These are phyloP conservation scores for Hymenoscyphus fructigenus DNA, from an alignment of 2,329 filamentous ascomycete species.

Conservation along the genomic window DNA sequence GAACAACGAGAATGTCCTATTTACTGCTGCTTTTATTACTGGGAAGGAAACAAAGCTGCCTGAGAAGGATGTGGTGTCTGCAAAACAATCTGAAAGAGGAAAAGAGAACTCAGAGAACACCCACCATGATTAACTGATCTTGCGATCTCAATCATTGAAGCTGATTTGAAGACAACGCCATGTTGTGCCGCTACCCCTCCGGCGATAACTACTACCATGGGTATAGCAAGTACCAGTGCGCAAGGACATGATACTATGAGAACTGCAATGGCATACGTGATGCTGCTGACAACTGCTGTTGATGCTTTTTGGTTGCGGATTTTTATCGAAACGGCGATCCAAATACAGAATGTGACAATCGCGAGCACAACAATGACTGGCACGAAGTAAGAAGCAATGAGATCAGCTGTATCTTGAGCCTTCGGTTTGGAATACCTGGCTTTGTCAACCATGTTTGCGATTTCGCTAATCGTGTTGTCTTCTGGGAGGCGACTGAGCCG, in stretches of 20 bases:
- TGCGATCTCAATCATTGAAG: conserved; percentile 61
- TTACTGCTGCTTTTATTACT: no score
- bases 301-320: conserved; percentile 43
- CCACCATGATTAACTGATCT: conserved; percentile 60
- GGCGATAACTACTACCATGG: conserved; percentile 74
- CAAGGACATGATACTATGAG: conserved; percentile 74
- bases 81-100: no score
- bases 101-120: no score
- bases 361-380: conserved; percentile 62
- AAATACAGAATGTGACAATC: conserved; percentile 59
- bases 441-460: conserved; percentile 69
- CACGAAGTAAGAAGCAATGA: conserved; percentile 67
- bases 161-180: conserved; percentile 70
- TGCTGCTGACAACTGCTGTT: conserved; percentile 55
- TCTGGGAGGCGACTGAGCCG: conserved; percentile 60
- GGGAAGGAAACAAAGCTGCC: no score
- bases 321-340: conserved; percentile 59
- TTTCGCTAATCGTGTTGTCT: conserved; percentile 70
- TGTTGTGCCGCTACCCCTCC: conserved; percentile 62
- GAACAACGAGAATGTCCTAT: no score
- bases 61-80: no score
- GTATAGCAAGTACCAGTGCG: conserved; percentile 67
- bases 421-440: conserved; percentile 68
- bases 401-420: conserved; percentile 67
- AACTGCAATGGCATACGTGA: conserved; percentile 71